Percentiles rank a stretch among this genome's conserved stretches.
phyloP scores from a whole-genome alignment of 768 basidiomycete species.

The Mycena galopus region DNA sequence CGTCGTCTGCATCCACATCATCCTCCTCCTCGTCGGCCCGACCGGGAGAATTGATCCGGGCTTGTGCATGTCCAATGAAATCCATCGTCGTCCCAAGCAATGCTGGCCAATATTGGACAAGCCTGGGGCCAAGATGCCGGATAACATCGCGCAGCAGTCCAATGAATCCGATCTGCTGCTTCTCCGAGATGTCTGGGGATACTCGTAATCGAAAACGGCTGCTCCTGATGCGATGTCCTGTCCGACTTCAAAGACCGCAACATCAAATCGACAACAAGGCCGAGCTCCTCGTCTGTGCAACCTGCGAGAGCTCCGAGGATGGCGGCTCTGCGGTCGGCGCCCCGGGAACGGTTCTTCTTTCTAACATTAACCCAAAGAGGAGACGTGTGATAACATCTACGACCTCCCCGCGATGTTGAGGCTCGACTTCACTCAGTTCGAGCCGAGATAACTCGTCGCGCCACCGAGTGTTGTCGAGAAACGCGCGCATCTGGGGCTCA shows the following conservation, averaged over 20 bases:
- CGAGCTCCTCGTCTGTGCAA: slow-evolving; percentile 81
- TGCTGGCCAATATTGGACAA: slow-evolving; percentile 79
- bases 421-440: slow-evolving; percentile 67
- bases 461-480: slow-evolving; percentile 91
- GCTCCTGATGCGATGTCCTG: slow-evolving; percentile 42
- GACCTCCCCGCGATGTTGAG: slow-evolving; percentile 70
- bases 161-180: slow-evolving; percentile 88
- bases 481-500: slow-evolving; percentile 72
- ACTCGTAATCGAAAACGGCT: slow-evolving; percentile 46
- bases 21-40: slow-evolving; percentile 54
- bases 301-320: slow-evolving; percentile 78
- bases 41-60: slow-evolving; percentile 56
- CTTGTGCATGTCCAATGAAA: slow-evolving; percentile 76
- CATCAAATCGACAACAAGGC: slow-evolving; percentile 89
- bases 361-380: slow-evolving; percentile 90
- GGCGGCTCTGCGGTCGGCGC: slow-evolving; percentile 79
- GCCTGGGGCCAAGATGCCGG: slow-evolving; percentile 82
- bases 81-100: slow-evolving; percentile 79
- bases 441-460: slow-evolving; percentile 88
- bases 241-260: slow-evolving; percentile 72
- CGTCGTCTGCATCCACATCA: slow-evolving; percentile 43
- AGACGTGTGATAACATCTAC: slow-evolving; percentile 81
- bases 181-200: slow-evolving; percentile 56
- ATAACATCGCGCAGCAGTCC: slow-evolving; percentile 88
- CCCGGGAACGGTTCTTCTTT: slow-evolving; percentile 78